Evolutionary conservation across 192 early-diverging fungal genomes (phyloP).

Genomic region (Entophlyctis luteolus): DNA sequence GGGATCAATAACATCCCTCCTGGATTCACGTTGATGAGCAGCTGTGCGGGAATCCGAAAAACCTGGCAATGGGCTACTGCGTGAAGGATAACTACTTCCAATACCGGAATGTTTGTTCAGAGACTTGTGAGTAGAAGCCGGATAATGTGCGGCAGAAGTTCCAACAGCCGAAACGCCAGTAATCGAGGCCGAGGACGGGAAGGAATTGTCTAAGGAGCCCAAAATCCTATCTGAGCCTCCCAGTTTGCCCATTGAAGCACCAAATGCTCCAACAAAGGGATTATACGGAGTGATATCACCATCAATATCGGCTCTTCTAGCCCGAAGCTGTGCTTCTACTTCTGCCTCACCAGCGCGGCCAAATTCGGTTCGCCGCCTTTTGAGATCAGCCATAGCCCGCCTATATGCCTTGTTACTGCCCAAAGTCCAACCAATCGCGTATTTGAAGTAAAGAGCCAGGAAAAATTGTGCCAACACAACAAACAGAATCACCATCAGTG

Average conservation of each 20-base stretch:
- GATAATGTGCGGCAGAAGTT: neutral
- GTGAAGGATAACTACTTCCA: neutral
- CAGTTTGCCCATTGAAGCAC: neutral
- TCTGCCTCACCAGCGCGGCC: neutral
- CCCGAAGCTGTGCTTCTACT: neutral
- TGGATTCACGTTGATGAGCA: constrained; percentile 4
- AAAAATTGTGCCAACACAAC: constrained; percentile 42
- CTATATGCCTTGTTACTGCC: constrained; percentile 29
- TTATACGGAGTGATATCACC: constrained; percentile 17
- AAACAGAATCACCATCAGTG: constrained; percentile 51
- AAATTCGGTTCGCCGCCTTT: neutral
- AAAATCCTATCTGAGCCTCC: too few species aligned
- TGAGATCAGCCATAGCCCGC: constrained; percentile 17
- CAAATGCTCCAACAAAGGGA: neutral
- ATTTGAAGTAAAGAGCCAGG: constrained; percentile 44
- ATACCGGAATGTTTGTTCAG: neutral
- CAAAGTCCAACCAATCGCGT: constrained; percentile 38
- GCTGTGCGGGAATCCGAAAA: constrained; percentile 27
- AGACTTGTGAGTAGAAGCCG: neutral
- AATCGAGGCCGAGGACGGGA: neutral
- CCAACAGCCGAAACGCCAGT: neutral
- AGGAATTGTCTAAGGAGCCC: too few species aligned
- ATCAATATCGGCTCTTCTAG: constrained; percentile 3
- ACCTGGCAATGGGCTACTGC: neutral
- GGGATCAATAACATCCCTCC: neutral